phyloP scores from a whole-genome alignment of 2,329 filamentous ascomycete genomes.

The Neobulgaria alba region DNA sequence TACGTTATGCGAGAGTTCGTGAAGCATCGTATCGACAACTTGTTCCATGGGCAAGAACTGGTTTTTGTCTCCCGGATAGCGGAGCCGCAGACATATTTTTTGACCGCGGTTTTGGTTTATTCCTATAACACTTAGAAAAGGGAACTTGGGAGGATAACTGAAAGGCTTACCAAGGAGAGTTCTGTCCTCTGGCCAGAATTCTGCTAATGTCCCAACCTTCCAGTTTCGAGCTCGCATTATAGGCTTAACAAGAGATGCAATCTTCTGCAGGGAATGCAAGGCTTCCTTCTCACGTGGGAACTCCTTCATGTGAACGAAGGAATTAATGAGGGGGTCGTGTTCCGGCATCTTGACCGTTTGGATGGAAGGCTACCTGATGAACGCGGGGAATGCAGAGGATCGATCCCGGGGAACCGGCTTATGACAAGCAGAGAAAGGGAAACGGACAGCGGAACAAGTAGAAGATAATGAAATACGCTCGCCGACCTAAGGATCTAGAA shows the following conservation, averaged over 20 bases:
- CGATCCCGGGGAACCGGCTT: neutral
- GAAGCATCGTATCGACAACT: slow-evolving; percentile 83
- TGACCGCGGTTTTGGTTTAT: slow-evolving; percentile 70
- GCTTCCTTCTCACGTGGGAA: slow-evolving; percentile 42
- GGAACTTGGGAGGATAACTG: no score
- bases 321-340: slow-evolving; percentile 38
- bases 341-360: slow-evolving; percentile 17
- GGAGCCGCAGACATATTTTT: slow-evolving; percentile 74
- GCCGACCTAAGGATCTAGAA: neutral
- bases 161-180: slow-evolving; percentile 57
- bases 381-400: neutral
- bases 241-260: slow-evolving; percentile 85
- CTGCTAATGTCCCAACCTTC: slow-evolving; percentile 69
- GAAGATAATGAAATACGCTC: neutral
- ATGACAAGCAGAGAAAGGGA: neutral
- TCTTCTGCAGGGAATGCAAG: slow-evolving; percentile 58
- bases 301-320: slow-evolving; percentile 44
- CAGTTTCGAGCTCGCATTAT: slow-evolving; percentile 85
- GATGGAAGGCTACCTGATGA: neutral
- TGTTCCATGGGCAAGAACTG: slow-evolving; percentile 76
- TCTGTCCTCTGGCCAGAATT: slow-evolving; percentile 72
- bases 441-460: neutral
- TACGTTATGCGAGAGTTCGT: slow-evolving; percentile 85
- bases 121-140: slow-evolving; percentile 35
- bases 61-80: slow-evolving; percentile 63